Evolutionary conservation across 2,329 filamentous ascomycete genomes (phyloP).

Genomic region (Fusarium sp.): DNA sequence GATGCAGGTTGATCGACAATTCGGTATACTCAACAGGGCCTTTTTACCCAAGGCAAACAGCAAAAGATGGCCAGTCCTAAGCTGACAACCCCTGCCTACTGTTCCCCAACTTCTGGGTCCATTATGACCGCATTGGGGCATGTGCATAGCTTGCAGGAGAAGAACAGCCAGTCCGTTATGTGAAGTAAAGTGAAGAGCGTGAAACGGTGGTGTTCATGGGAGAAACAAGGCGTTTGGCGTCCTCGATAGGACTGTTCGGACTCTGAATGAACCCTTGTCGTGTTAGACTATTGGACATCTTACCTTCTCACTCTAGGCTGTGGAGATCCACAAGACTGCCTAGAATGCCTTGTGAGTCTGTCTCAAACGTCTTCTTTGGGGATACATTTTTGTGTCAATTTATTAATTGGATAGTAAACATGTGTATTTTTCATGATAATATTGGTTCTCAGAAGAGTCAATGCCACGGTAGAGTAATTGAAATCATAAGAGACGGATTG

Average conservation of each 20-base stretch:
- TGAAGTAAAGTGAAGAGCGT: neutral
- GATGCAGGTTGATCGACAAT: slow-evolving; percentile 17
- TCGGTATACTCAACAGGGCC: slow-evolving; percentile 7
- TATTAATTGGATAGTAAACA: neutral
- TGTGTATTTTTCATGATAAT: neutral
- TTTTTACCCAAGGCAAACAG: slow-evolving; percentile 1
- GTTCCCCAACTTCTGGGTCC: slow-evolving; percentile 14
- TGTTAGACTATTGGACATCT: slow-evolving; percentile 15
- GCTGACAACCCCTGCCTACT: slow-evolving; percentile 8
- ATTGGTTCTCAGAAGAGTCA: neutral
- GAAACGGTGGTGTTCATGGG: slow-evolving; percentile 26
- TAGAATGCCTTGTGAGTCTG: slow-evolving; percentile 23
- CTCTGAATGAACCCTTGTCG: neutral
- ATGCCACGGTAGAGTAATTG: neutral
- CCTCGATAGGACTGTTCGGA: slow-evolving; percentile 19
- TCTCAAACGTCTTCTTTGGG: neutral
- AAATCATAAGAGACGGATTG: neutral
- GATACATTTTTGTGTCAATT: neutral
- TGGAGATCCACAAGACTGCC: slow-evolving; percentile 16
- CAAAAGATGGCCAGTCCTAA: slow-evolving; percentile 6
- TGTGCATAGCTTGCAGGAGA: slow-evolving; percentile 11
- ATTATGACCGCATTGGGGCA: slow-evolving; percentile 15
- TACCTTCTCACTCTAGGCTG: slow-evolving; percentile 4
- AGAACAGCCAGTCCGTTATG: neutral
- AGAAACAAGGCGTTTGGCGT: slow-evolving; percentile 16